These are phyloP conservation scores for Acanthamoeba rhysodes DNA, from an alignment of 208 protist genomes.

Conservation along the genomic window DNA sequence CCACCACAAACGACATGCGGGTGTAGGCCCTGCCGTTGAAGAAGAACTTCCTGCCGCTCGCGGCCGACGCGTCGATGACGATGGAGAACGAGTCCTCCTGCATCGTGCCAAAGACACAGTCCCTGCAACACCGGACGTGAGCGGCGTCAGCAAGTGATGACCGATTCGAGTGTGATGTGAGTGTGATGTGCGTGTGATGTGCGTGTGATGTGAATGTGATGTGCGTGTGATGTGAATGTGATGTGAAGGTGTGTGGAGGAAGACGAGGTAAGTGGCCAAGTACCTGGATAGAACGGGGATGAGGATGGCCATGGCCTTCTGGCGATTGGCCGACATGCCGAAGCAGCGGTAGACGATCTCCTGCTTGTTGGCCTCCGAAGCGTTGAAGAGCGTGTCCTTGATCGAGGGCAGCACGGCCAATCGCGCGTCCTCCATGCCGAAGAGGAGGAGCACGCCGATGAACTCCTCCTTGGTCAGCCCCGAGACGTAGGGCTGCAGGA, in stretches of 20 bases:
- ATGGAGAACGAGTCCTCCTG: not conserved
- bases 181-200: not conserved
- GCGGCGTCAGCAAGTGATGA: no score
- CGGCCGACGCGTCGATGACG: not conserved
- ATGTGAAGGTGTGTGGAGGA: no score
- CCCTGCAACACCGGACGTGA: not conserved
- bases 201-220: not conserved
- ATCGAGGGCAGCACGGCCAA: not conserved
- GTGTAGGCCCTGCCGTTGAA: not conserved
- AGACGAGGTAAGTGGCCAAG: not conserved
- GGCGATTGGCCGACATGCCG: not conserved
- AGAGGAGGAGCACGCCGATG: not conserved
- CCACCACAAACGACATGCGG: not conserved
- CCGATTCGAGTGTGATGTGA: no score
- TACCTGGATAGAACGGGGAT: not conserved
- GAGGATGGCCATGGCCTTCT: not conserved
- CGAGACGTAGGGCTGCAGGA: not conserved
- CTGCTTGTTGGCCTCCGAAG: not conserved
- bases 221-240: no score
- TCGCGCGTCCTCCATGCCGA: not conserved
- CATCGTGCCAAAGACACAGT: not conserved
- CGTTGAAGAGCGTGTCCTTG: constrained; percentile 5
- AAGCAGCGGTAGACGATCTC: constrained; percentile 15
- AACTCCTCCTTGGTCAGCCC: not conserved
- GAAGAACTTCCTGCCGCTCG: not conserved